A percentile compares a stretch with the other conserved stretches of the same genome.
phyloP scores from a whole-genome alignment of 2,329 filamentous ascomycete genomes.

The Fusarium cicatricum region DNA sequence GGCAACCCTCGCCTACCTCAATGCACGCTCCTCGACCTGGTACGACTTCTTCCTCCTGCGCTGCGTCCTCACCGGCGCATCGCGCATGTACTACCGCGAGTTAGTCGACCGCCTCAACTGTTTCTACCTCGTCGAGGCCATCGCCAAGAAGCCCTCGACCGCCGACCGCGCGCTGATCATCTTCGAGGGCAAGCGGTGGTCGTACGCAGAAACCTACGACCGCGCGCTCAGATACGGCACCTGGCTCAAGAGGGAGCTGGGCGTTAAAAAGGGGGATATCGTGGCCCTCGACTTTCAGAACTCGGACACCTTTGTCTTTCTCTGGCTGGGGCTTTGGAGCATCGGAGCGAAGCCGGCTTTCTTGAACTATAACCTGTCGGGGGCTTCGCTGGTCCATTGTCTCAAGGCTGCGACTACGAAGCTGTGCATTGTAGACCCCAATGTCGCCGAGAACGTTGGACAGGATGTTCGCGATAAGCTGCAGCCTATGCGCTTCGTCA shows the following conservation, averaged over 20 bases:
- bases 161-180: conserved; percentile 68
- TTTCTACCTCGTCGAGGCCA: conserved; percentile 78
- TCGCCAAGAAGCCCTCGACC: conserved; percentile 61
- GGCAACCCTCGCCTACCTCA: conserved; percentile 78
- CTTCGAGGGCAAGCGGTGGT: conserved; percentile 74
- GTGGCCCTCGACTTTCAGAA: conserved; percentile 86
- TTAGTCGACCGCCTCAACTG: conserved; percentile 69
- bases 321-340: conserved; percentile 82
- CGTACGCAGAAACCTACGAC: conserved; percentile 80
- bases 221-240: conserved; percentile 74
- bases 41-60: conserved; percentile 72
- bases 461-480: conserved; percentile 64
- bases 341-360: conserved; percentile 85
- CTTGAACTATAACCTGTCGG: conserved; percentile 85
- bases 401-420: conserved; percentile 72
- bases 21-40: conserved; percentile 72
- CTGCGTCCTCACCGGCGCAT: conserved; percentile 56
- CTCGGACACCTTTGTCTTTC: conserved; percentile 77
- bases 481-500: conserved; percentile 63
- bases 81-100: conserved; percentile 57
- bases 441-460: conserved; percentile 62
- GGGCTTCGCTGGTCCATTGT: conserved; percentile 77
- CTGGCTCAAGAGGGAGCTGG: conserved; percentile 73
- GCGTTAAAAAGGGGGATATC: conserved; percentile 74
- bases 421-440: conserved; percentile 74